Conservation (phyloP, 495 filamentous ascomycete genomes). For the Chaetomium fimeti region DNA sequence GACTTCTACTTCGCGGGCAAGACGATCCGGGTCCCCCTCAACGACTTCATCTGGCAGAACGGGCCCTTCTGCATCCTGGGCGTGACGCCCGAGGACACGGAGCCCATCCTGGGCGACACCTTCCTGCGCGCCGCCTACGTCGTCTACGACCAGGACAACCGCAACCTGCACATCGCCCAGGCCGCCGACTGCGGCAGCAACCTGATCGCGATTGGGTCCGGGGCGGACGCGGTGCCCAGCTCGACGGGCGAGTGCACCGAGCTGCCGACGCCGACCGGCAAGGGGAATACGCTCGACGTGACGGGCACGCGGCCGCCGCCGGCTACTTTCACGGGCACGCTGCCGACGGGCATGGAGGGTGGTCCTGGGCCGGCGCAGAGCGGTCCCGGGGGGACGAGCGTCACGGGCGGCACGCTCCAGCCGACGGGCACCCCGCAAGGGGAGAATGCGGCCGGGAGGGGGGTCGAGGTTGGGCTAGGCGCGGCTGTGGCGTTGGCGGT, state of each 20-base stretch:
- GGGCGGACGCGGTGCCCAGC: conserved; percentile 27
- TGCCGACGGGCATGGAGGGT: conserved; percentile 15
- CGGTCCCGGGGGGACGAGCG: not conserved
- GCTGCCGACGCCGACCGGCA: conserved; percentile 17
- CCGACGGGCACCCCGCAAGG: not conserved
- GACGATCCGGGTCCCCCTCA: conserved; percentile 58
- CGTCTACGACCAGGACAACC: conserved; percentile 41
- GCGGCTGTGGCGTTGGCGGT: not conserved
- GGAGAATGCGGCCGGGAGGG: conserved; percentile 4
- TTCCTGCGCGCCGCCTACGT: conserved; percentile 39
- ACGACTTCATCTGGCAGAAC: conserved; percentile 57
- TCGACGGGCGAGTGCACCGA: conserved; percentile 21
- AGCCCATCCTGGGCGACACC: conserved; percentile 35
- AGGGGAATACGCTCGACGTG: conserved; percentile 12
- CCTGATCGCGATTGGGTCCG: conserved; percentile 36
- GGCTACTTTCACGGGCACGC: conserved; percentile 14
- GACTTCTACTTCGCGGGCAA: conserved; percentile 57
- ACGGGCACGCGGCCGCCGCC: conserved; percentile 18
- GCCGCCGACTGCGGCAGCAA: conserved; percentile 39
- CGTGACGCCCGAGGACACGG: conserved; percentile 24
- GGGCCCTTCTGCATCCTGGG: conserved; percentile 34
- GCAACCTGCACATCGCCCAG: conserved; percentile 38
- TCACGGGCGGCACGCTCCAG: not conserved
- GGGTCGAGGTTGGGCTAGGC: not conserved
- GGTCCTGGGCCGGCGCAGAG: conserved; percentile 24